phyloP scores from a whole-genome alignment of 495 filamentous ascomycete species.

The Tuber aestivum region DNA sequence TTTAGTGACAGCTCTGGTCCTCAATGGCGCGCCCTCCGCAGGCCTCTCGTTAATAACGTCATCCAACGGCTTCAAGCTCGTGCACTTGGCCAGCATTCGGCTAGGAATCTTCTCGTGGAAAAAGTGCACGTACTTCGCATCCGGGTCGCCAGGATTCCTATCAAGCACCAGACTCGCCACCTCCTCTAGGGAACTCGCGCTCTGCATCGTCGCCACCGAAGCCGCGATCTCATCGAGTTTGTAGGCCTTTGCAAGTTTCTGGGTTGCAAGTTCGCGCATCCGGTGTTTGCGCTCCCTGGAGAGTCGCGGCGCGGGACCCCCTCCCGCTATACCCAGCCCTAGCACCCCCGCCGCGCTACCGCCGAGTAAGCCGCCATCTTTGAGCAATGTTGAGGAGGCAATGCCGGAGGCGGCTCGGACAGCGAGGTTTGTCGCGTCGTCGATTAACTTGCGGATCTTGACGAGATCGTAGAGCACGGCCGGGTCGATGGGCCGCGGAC shows the following conservation, averaged over 20 bases:
- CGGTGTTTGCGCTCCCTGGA: constrained; percentile 66
- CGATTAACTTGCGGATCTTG: constrained; percentile 69
- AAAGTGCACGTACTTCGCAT: constrained; percentile 78
- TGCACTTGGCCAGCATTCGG: constrained; percentile 67
- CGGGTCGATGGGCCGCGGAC: constrained; percentile 70
- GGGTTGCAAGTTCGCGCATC: constrained; percentile 69
- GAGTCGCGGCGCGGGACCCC: constrained; percentile 58
- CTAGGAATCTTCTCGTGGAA: constrained; percentile 83
- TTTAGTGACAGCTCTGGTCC: constrained; percentile 65
- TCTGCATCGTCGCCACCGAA: constrained; percentile 77
- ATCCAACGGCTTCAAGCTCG: constrained; percentile 58
- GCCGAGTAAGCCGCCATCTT: constrained; percentile 48
- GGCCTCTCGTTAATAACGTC: constrained; percentile 59
- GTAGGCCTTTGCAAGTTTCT: constrained; percentile 69
- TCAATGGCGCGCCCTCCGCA: constrained; percentile 57
- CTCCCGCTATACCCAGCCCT: constrained; percentile 52
- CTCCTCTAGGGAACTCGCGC: constrained; percentile 68
- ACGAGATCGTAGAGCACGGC: constrained; percentile 75
- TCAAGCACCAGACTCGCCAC: constrained; percentile 68
- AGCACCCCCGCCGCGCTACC: constrained; percentile 57
- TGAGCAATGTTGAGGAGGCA: constrained; percentile 51
- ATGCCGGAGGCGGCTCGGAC: constrained; percentile 69
- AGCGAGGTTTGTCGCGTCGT: constrained; percentile 68
- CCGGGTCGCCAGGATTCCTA: constrained; percentile 55
- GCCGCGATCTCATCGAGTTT: constrained; percentile 72